Evolutionary conservation across 2,329 filamentous ascomycete species (phyloP).

Genomic region (Colletotrichum lindemuthianum): DNA sequence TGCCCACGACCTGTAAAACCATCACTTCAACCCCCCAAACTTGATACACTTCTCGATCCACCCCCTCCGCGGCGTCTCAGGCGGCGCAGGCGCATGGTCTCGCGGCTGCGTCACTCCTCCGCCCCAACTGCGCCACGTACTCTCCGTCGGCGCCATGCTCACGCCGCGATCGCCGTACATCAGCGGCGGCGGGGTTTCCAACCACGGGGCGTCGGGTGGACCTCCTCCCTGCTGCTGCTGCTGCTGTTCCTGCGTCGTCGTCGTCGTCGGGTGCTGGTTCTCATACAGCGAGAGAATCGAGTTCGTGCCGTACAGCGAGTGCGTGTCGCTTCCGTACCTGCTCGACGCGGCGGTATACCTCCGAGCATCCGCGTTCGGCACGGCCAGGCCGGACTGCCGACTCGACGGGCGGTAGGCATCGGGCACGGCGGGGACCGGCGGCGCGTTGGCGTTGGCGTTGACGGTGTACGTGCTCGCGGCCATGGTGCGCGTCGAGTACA

Average conservation of each 20-base stretch:
- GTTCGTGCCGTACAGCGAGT: slow-evolving; percentile 5
- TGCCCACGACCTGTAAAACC: not conserved
- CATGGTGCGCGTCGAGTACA: slow-evolving; percentile 26
- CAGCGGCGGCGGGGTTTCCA: slow-evolving; percentile 6
- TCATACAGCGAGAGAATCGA: slow-evolving; percentile 31
- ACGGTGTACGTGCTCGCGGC: slow-evolving; percentile 1
- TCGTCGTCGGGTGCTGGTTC: not conserved
- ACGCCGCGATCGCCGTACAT: slow-evolving; percentile 26
- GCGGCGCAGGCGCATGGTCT: slow-evolving; percentile 1
- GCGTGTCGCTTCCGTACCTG: slow-evolving; percentile 13
- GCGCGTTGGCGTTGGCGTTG: slow-evolving; percentile 7
- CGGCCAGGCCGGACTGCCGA: slow-evolving; percentile 4
- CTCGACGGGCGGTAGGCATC: slow-evolving; percentile 20
- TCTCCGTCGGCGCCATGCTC: slow-evolving; percentile 35
- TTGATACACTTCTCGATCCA: slow-evolving; percentile 36
- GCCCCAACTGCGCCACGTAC: slow-evolving; percentile 36
- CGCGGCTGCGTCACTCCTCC: slow-evolving; percentile 27
- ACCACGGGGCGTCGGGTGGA: slow-evolving; percentile 6
- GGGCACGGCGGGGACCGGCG: slow-evolving; percentile 25
- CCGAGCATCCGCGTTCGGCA: not conserved
- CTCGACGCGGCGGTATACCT: slow-evolving; percentile 16
- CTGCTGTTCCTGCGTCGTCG: slow-evolving; percentile 1
- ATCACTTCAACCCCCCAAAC: slow-evolving; percentile 33
- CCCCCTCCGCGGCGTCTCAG: slow-evolving; percentile 18
- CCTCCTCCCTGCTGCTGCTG: not conserved